Evolutionary conservation across 306 rosid species (phyloP).

Genomic region (Sicyos baderoa): DNA sequence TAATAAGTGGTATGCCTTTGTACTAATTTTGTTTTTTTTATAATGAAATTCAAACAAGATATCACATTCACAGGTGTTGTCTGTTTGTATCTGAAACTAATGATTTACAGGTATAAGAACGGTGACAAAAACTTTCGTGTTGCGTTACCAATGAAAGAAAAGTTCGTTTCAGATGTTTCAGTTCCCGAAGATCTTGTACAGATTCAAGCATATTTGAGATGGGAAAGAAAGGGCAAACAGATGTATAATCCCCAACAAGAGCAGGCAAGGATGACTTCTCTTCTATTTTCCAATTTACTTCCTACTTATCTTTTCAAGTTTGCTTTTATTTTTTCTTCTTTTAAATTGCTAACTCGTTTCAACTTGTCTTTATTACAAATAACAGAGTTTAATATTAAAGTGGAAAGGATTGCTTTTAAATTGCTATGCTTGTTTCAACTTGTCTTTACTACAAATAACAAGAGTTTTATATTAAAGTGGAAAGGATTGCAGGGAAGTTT

Average conservation of each 20-base stretch:
- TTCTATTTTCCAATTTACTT: constrained; percentile 6
- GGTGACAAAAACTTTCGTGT: constrained; percentile 66
- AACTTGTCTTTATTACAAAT: background rate
- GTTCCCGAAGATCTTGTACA: constrained; percentile 97
- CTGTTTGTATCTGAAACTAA: background rate
- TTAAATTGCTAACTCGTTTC: background rate
- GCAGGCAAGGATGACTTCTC: constrained; percentile 51
- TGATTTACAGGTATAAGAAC: constrained; percentile 62
- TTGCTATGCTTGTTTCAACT: background rate
- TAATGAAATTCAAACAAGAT: background rate
- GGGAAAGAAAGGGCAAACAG: constrained; percentile 96
- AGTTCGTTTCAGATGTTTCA: constrained; percentile 37
- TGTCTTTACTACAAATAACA: constrained; percentile 1
- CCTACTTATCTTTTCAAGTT: background rate
- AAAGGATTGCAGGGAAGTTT: background rate
- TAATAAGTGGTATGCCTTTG: constrained; percentile 64
- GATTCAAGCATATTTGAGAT: constrained; percentile 82
- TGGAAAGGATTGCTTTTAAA: background rate
- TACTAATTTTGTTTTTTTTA: background rate
- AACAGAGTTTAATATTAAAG: background rate
- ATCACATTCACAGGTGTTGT: background rate
- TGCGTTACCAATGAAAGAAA: constrained; percentile 42
- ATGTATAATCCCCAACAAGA: constrained; percentile 82
- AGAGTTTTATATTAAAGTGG: background rate
- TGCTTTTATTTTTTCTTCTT: background rate